Evolutionary conservation across 2,329 filamentous ascomycete species (phyloP), one percentile per base, ranked within the genome.

Genomic region (Fusarium nelsonii): DNA sequence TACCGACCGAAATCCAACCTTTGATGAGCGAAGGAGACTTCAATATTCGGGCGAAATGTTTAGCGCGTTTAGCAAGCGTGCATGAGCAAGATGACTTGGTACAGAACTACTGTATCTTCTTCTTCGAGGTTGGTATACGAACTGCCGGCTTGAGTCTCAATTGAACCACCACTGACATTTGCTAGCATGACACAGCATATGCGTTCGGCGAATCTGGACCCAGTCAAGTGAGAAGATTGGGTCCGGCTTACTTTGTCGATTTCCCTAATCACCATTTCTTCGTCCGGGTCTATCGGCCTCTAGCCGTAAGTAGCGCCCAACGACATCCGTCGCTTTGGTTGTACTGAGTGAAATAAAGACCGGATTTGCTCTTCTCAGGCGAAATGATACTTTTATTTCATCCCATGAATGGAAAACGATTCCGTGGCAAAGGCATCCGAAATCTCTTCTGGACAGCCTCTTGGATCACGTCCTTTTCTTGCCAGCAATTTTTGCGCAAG

Each of bases 201-300:
- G 65, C 78, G 6, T 74, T 78, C 8, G 83, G 81, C 80, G 79
- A 78, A 63, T 74, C 78, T 18, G 73, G 78, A 3, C 70, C 79
- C 2, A 72, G 77, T 16, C 76, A 81, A 36, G 69, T 72, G 52
- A 78, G 78, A 46, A 79, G 78, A 26, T 74, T 79, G 18, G 85
- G 85, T 0, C 84, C 87, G 1, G 75, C 77, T 4, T 74, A 77
- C 41, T 88, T 87, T 63, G 79, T 79, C 37, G 76, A 76, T 0
- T 88, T 88, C 54, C 87, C 87, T 3, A 80, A 83, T 12, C 87
- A 88, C 60, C 86, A 88, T 70, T 88, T 86, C 72, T 88, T 88
- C 58, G 82, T 83, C 26, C 81, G 85, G 12, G 80, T 88, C 7
- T 88, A 85, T 67, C 82, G 87, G 26, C 85, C 83, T 15, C 81